Percentiles rank a stretch among this genome's conserved stretches.
phyloP scores from a whole-genome alignment of 208 protist genomes.

The Leishmania gerbilli region DNA sequence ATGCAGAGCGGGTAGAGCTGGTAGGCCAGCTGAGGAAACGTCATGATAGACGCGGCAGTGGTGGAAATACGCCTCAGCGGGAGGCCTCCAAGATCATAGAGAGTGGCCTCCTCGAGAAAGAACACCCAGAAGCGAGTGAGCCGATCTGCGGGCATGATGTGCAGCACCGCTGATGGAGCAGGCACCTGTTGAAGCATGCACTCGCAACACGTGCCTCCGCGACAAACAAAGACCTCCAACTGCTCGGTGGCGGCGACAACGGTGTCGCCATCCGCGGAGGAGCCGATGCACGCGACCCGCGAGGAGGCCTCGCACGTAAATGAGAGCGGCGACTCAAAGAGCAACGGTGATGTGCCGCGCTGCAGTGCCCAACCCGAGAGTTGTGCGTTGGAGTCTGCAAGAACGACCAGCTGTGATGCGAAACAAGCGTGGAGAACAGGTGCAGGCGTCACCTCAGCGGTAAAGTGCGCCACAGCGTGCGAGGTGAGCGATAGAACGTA shows the following conservation, averaged over 20 bases:
- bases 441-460: conserved; percentile 8
- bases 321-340: conserved; percentile 6
- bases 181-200: conserved; percentile 15
- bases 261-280: neutral
- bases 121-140: conserved; percentile 24
- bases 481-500: conserved; percentile 27
- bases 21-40: conserved; percentile 1
- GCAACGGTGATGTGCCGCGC: neutral
- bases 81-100: conserved; percentile 11
- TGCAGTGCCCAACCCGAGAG: conserved; percentile 10
- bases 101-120: conserved; percentile 12
- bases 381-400: conserved; percentile 29
- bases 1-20: conserved; percentile 16
- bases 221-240: conserved; percentile 17
- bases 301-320: conserved; percentile 25
- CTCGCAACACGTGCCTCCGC: conserved; percentile 6
- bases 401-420: neutral
- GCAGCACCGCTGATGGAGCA: conserved; percentile 1
- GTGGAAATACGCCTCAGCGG: conserved; percentile 9
- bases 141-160: conserved; percentile 1
- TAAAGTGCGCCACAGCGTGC: conserved; percentile 25
- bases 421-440: conserved; percentile 18
- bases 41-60: neutral
- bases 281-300: conserved; percentile 15
- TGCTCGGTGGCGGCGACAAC: conserved; percentile 15